Percentiles rank a stretch among this genome's conserved stretches.
phyloP scores from a whole-genome alignment of 345 rosid species.

The Dovyalis caffra region DNA sequence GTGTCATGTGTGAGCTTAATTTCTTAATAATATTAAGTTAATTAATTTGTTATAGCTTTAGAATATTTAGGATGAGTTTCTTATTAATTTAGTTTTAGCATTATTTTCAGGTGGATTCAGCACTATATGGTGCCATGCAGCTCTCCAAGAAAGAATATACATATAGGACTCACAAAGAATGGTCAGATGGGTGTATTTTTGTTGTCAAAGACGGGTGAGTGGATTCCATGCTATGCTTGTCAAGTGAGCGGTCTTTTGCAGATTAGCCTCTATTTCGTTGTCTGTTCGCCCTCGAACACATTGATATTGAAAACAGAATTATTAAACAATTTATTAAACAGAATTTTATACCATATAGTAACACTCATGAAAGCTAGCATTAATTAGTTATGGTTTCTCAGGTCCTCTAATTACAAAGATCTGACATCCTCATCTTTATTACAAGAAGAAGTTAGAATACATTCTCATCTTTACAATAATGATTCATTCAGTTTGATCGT shows the following conservation, averaged over 20 bases:
- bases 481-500: too few species aligned
- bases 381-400: too few species aligned
- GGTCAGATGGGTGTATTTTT: too few species aligned
- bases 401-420: too few species aligned
- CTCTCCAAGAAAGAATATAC: neutral
- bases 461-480: too few species aligned
- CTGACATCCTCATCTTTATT: too few species aligned
- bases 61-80: neutral
- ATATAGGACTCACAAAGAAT: neutral
- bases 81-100: neutral
- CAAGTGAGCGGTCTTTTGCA: constrained; percentile 44
- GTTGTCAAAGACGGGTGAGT: constrained; percentile 34
- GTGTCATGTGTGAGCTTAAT: neutral
- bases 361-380: too few species aligned
- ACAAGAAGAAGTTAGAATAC: too few species aligned
- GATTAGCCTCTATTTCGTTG: constrained; percentile 43
- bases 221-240: constrained; percentile 49
- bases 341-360: too few species aligned
- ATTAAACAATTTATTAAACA: too few species aligned
- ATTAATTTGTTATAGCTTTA: neutral
- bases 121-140: neutral
- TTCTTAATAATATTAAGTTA: neutral
- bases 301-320: too few species aligned
- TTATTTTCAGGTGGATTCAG: constrained; percentile 8
- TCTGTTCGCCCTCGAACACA: constrained; percentile 56